Conservation (phyloP, 1,139 yeast genomes). For the Tardiomyces depauwii region DNA sequence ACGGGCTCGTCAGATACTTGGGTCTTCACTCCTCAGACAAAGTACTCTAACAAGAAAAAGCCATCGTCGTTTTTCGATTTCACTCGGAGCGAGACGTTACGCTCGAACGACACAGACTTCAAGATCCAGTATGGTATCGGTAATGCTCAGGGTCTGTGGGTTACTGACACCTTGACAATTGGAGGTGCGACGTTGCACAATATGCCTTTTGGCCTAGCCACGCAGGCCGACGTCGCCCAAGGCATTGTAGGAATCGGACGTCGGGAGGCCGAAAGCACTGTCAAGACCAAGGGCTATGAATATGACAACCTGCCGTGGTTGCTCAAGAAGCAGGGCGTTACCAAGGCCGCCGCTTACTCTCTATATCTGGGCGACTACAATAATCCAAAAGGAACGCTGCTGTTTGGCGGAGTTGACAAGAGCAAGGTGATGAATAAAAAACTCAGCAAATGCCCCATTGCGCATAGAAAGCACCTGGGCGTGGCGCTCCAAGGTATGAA, state of each 20-base stretch:
- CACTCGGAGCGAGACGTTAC: slow-evolving; percentile 34
- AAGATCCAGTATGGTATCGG: slow-evolving; percentile 52
- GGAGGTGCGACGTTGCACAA: slow-evolving; percentile 33
- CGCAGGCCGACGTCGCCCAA: slow-evolving; percentile 37
- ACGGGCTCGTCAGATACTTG: slow-evolving; percentile 35
- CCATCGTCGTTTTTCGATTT: slow-evolving; percentile 33
- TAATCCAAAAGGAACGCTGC: slow-evolving; percentile 33
- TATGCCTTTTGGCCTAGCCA: slow-evolving; percentile 46
- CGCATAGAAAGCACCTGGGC: slow-evolving; percentile 18
- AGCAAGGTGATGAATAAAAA: slow-evolving; percentile 37
- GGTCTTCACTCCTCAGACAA: slow-evolving; percentile 24
- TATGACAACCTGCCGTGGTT: slow-evolving; percentile 12
- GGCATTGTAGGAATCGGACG: slow-evolving; percentile 56
- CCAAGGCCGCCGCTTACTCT: slow-evolving; percentile 35
- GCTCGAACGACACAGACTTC: slow-evolving; percentile 33
- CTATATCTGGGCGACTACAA: slow-evolving; percentile 35
- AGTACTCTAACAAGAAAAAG: slow-evolving; percentile 4
- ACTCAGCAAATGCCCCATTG: slow-evolving; percentile 22
- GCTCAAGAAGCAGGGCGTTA: slow-evolving; percentile 12
- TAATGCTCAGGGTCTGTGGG: slow-evolving; percentile 55
- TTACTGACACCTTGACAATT: slow-evolving; percentile 38
- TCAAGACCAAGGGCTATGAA: background rate
- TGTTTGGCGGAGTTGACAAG: slow-evolving; percentile 50
- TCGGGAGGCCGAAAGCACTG: slow-evolving; percentile 5
- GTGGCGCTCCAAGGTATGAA: background rate